Evolutionary conservation across 1,284 basidiomycete genomes (phyloP), one percentile per base, ranked within the genome.

Genomic region (Sporisorium graminicola): DNA sequence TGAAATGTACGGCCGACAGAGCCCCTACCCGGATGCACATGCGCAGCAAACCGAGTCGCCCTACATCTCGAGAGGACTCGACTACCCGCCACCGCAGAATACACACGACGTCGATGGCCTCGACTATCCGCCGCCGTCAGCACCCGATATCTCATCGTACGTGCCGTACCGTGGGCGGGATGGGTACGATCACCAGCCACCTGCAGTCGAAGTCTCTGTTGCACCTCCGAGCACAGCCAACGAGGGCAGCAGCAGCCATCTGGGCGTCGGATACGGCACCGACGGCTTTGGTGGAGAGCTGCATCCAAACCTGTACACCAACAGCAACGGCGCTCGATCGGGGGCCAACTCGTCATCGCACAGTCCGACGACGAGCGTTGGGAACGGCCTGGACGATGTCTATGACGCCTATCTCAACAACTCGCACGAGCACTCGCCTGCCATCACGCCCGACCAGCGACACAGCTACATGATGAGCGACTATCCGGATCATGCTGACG

Each of bases 401-500:
- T 77, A 77, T 54, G 74, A 73, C 51, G 74, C 74, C 14, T 77
- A 77, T 31, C 47, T 49, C 54, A 57, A 74, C 52, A 61, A 68
- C 35, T 70, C 70, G 42, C 43, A 37, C 35, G 52, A 24, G 13
- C 70, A 69, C 26, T 72, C 74, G 24, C 65, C 69, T 1, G 58
- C 49, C 5, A 56, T 73, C 44, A 69, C 58, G 9, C 50, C 65
- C 9, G 69, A 73, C 20, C 65, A 62, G 40, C 65, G 74, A 6
- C 69, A 77, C 44, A 77, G 74, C 69, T 72, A 69, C 59, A 67
- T 72, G 65, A 65, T 73, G 68, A 72, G 65, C 50, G 74, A 71
- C 20, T 76, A 76, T 40, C 63, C 63, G 2, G 9, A 53, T 1
- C 27, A 57, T 22, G 22, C 20, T 16, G 24, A 22, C 31, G 40